Percentiles rank a stretch among this genome's conserved stretches.
Evolutionary conservation across 2,329 filamentous ascomycete species (phyloP).

Genomic region (Alternaria brassicae): DNA sequence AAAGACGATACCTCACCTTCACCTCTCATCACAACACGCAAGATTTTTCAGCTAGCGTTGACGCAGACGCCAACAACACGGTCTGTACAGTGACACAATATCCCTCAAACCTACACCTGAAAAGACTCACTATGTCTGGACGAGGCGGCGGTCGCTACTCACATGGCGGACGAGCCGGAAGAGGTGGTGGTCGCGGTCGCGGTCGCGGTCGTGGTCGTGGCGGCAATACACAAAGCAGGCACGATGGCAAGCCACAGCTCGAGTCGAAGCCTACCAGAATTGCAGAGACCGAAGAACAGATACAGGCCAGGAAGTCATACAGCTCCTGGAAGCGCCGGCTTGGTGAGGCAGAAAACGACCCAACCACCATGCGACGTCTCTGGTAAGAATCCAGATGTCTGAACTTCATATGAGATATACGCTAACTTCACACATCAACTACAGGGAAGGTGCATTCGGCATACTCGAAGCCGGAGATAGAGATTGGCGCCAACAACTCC

Average conservation of each 20-base stretch:
- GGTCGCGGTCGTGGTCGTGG: not conserved
- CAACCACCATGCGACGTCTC: conserved; percentile 25
- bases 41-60: not conserved
- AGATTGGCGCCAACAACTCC: conserved; percentile 43
- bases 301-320: conserved; percentile 33
- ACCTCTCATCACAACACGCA: not conserved
- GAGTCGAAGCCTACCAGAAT: conserved; percentile 1
- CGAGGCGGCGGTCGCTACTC: not conserved
- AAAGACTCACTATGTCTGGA: not conserved
- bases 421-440: not conserved
- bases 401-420: not conserved
- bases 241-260: not conserved
- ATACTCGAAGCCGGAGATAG: conserved; percentile 40
- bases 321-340: conserved; percentile 39
- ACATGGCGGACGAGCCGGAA: not conserved
- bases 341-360: conserved; percentile 26
- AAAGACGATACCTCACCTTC: not conserved
- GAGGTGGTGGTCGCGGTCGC: conserved; percentile 1
- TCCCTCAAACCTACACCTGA: too few relatives aligned
- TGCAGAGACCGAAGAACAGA: conserved; percentile 32
- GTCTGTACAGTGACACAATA: not conserved
- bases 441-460: conserved; percentile 30
- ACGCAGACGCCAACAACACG: not conserved
- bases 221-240: not conserved
- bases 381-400: conserved; percentile 17